Evolutionary conservation across 371 early-diverging fungal genomes (phyloP).

Genomic region (Lichtheimia ornata): DNA sequence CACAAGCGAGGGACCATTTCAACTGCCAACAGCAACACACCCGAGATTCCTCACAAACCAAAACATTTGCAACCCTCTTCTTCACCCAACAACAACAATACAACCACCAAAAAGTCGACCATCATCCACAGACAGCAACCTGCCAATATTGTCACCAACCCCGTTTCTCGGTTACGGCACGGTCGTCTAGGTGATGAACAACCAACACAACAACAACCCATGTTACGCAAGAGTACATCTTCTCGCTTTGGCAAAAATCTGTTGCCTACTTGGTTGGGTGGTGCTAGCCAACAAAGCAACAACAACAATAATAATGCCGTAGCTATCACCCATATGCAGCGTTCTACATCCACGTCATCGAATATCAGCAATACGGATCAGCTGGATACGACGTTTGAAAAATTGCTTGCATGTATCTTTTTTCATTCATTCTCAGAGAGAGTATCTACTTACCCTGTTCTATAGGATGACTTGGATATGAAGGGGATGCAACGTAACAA

Average conservation of each 20-base stretch:
- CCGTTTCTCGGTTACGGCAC: background rate
- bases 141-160: background rate
- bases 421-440: background rate
- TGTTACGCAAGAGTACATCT: constrained; percentile 32
- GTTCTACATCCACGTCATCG: background rate
- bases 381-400: constrained; percentile 12
- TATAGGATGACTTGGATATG: constrained; percentile 62
- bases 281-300: constrained; percentile 1
- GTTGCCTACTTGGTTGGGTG: constrained; percentile 43
- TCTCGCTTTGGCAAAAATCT: constrained; percentile 44
- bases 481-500: constrained; percentile 52
- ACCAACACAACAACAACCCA: background rate
- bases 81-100: background rate
- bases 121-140: background rate
- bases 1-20: constrained; percentile 3
- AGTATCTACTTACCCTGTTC: background rate
- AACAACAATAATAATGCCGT: background rate
- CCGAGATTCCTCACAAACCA: constrained; percentile 7
- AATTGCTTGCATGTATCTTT: constrained; percentile 13
- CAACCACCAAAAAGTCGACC: constrained; percentile 1
- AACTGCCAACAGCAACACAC: background rate
- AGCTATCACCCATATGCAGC: background rate
- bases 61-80: constrained; percentile 4
- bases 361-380: constrained; percentile 1
- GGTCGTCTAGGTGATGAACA: background rate